Percentiles rank a stretch among this genome's conserved stretches.
These are phyloP conservation scores for Scheffersomyces parashehatae DNA, from an alignment of 1,139 yeast species.

Conservation along the genomic window DNA sequence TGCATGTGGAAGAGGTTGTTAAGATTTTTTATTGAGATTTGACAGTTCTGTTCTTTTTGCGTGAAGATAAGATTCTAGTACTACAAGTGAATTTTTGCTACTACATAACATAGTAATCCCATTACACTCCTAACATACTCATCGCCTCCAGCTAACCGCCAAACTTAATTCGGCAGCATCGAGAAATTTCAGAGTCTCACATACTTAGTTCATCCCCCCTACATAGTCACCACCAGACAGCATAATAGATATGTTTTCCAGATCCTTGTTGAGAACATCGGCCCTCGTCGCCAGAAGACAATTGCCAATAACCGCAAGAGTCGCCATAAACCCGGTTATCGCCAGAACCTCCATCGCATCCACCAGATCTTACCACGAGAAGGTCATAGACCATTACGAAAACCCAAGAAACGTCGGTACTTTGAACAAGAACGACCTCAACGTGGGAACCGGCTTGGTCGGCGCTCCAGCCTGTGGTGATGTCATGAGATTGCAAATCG, in stretches of 20 bases:
- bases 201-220: too few species aligned
- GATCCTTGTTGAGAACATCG: constrained; percentile 21
- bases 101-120: too few species aligned
- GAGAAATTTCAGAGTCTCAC: too few species aligned
- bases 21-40: too few species aligned
- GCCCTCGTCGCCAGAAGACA: constrained; percentile 9
- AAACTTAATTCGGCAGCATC: too few species aligned
- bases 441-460: constrained; percentile 97
- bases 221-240: too few species aligned
- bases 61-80: too few species aligned
- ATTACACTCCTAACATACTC: too few species aligned
- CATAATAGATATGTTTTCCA: constrained; percentile 19
- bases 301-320: constrained; percentile 9
- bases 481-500: constrained; percentile 95
- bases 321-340: constrained; percentile 6
- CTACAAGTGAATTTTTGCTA: too few species aligned
- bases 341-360: constrained; percentile 53
- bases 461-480: constrained; percentile 99
- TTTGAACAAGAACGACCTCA: constrained; percentile 68
- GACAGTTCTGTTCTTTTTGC: too few species aligned
- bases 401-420: constrained; percentile 98
- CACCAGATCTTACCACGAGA: constrained; percentile 60
- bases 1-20: too few species aligned
- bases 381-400: constrained; percentile 86
- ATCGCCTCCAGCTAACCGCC: too few species aligned